phyloP scores from a whole-genome alignment of 441 rosid genomes.

The Gossypium schwendimanii region DNA sequence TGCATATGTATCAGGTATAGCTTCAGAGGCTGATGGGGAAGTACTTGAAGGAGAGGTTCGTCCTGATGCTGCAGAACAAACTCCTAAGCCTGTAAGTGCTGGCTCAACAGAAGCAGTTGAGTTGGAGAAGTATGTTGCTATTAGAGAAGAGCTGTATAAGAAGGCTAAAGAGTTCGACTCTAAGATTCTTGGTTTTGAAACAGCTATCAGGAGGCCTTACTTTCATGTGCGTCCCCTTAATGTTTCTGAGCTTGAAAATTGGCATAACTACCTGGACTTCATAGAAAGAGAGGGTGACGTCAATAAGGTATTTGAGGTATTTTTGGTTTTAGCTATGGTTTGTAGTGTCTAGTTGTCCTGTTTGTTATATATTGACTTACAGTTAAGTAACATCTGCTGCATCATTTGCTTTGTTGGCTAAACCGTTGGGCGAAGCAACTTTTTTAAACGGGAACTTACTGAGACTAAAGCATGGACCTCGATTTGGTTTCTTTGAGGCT shows the following conservation, averaged over 20 bases:
- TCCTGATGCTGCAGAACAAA: constrained; percentile 47
- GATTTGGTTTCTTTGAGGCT: constrained; percentile 87
- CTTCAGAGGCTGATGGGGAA: constrained; percentile 38
- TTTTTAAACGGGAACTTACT: constrained; percentile 80
- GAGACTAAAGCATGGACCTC: constrained; percentile 90
- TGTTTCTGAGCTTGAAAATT: constrained; percentile 82
- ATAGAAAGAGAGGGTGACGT: constrained; percentile 75
- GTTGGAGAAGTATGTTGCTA: constrained; percentile 75
- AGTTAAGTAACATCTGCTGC: constrained; percentile 93
- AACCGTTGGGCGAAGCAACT: constrained; percentile 96
- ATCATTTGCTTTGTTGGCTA: constrained; percentile 91
- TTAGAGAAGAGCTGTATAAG: constrained; percentile 80
- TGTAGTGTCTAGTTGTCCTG: constrained; percentile 51
- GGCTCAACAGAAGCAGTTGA: constrained; percentile 81
- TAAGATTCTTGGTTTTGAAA: constrained; percentile 85
- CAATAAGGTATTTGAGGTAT: constrained; percentile 69
- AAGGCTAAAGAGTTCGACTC: constrained; percentile 94
- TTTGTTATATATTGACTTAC: constrained; percentile 66
- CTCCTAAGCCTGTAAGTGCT: constrained; percentile 53
- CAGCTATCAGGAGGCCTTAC: constrained; percentile 90
- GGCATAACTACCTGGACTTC: constrained; percentile 85
- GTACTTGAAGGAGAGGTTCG: constrained; percentile 47
- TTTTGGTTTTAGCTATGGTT: constrained; percentile 27
- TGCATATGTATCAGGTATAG: constrained; percentile 27
- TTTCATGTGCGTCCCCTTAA: constrained; percentile 91